phyloP scores from a whole-genome alignment of 345 rosid genomes.

The Clarkia xantiana region DNA sequence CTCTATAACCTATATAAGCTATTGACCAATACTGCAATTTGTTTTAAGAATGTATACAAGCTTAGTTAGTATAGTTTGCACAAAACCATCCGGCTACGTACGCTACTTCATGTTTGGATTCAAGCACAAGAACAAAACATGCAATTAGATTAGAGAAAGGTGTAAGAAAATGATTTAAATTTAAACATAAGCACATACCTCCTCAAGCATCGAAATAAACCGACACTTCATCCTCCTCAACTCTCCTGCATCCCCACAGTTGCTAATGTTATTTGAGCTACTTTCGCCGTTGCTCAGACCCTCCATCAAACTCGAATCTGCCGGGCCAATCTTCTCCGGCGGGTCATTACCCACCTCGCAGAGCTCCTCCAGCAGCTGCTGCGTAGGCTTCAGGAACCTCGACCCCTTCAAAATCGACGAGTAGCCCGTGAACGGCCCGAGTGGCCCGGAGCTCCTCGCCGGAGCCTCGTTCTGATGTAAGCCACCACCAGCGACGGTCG shows the following conservation, averaged over 20 bases:
- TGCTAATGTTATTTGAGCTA: conserved; percentile 12
- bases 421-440: conserved; percentile 72
- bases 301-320: conserved; percentile 37
- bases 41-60: too few relatives aligned
- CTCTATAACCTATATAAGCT: too few relatives aligned
- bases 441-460: conserved; percentile 38
- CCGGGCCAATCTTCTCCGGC: conserved; percentile 23
- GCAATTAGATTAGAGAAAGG: not conserved
- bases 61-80: too few relatives aligned
- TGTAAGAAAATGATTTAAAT: not conserved
- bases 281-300: conserved; percentile 17
- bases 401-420: conserved; percentile 71
- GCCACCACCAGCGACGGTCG: conserved; percentile 15
- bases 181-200: conserved; percentile 31
- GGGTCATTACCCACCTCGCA: conserved; percentile 49
- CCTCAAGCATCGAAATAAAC: conserved; percentile 72
- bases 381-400: conserved; percentile 79
- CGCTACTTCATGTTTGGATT: too few relatives aligned
- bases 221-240: conserved; percentile 50
- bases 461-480: not conserved
- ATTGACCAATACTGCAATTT: too few relatives aligned
- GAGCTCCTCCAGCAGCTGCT: conserved; percentile 68
- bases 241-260: conserved; percentile 26
- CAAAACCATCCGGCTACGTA: too few relatives aligned
- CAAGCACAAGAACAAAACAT: too few relatives aligned